Evolutionary conservation across 805 yeast species (phyloP), one percentile per base, ranked within the genome.

Genomic region (Nakazawaea ambrosiae): DNA sequence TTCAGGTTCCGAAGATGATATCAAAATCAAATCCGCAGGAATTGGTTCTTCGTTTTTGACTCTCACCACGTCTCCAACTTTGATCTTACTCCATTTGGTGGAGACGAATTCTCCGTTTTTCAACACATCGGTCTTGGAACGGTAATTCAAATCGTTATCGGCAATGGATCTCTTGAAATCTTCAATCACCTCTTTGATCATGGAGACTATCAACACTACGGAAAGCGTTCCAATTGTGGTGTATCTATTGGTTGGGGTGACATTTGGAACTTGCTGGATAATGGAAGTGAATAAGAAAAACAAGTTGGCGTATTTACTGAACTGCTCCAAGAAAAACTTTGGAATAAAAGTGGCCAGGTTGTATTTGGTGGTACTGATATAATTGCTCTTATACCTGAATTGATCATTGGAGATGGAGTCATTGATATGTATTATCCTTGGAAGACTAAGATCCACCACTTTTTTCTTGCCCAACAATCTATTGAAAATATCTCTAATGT

Each of bases 261-360:
- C 97, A 45, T 81, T 74, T 3, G 99, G 99, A 10, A 92, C 97
- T 58, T 92, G 99, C 63, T 92, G 99, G 49, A 92, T 90, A 27
- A 75, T 70, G 2, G 97, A 83, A 0, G 99, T 92, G 63, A 86
- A 85, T 36, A 92, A 64, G 58, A 92, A 92, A 62, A 92, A 92
- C 57, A 92, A 65, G 55, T 92, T 92, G 9, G 99, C 97, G 56
- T 92, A 94, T 60, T 90, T 92, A 44, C 96, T 85, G 60, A 92
- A 94, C 60, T 92, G 98, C 64, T 92, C 98, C 50, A 88, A 87
- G 45, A 92, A 61, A 54, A 92, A 92, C 60, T 94, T 94, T 17
- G 98, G 98, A 34, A 92, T 46, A 51, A 92, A 92, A 0, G 98
- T 94, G 18, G 92, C 95, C 42, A 78, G 60, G 55, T 92, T 94